Evolutionary conservation across 1,139 yeast species (phyloP).

Genomic region (Sugiyamaella castrensis): DNA sequence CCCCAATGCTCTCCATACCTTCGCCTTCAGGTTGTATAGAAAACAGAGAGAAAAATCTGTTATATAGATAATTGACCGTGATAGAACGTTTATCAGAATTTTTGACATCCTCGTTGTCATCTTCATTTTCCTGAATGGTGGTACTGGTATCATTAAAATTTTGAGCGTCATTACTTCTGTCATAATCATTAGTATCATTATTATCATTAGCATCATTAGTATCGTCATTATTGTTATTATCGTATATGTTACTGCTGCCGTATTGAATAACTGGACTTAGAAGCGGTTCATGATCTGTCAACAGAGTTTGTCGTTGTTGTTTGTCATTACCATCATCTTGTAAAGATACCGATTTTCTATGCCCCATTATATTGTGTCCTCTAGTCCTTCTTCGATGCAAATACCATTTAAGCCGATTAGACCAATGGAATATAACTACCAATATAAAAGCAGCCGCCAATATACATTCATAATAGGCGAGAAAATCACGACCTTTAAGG

Average conservation of each 20-base stretch:
- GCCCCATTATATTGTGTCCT: not conserved
- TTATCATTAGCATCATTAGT: too few relatives aligned
- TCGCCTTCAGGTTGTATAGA: slow-evolving; percentile 21
- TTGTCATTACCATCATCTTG: too few relatives aligned
- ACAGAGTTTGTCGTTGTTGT: too few relatives aligned
- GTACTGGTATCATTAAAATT: not conserved
- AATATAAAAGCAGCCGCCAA: slow-evolving; percentile 6
- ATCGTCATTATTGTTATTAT: too few relatives aligned
- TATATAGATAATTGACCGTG: not conserved
- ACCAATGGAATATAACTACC: slow-evolving; percentile 13
- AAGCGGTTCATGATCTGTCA: too few relatives aligned
- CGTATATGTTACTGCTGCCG: too few relatives aligned
- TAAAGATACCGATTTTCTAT: too few relatives aligned
- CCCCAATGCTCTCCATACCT: slow-evolving; percentile 19
- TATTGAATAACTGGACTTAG: too few relatives aligned
- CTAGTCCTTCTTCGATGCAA: not conserved
- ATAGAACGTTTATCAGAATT: not conserved
- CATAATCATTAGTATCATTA: not conserved
- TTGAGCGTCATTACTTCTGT: not conserved
- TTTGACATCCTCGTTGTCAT: too few relatives aligned
- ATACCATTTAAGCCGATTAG: slow-evolving; percentile 1
- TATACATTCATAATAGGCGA: slow-evolving; percentile 13
- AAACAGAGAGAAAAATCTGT: slow-evolving; percentile 1
- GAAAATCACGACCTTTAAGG: slow-evolving; percentile 13
- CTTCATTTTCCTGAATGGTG: too few relatives aligned